phyloP scores from a whole-genome alignment of 2,329 filamentous ascomycete species.

The Fusarium austroafricanum region DNA sequence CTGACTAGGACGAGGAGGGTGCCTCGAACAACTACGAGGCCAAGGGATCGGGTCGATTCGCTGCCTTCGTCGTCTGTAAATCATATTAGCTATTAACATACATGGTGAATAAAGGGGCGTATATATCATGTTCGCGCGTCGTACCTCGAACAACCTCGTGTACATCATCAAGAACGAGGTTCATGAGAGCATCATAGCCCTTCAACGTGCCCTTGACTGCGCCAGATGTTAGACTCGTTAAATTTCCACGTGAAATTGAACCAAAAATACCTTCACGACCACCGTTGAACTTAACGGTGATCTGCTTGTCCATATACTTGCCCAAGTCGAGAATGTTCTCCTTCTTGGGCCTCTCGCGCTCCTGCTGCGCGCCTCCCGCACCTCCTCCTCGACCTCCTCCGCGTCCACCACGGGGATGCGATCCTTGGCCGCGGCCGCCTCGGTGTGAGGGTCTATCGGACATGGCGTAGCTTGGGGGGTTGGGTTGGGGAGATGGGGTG shows the following conservation, averaged over 20 bases:
- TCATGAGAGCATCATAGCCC: constrained; percentile 98
- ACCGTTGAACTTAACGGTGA: constrained; percentile 96
- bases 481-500: constrained; percentile 13
- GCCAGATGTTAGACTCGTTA: constrained; percentile 17
- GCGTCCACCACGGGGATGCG: constrained; percentile 57
- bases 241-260: neutral
- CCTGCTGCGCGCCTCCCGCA: constrained; percentile 56
- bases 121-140: constrained; percentile 35
- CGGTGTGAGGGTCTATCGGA: constrained; percentile 63
- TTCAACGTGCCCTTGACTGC: constrained; percentile 89
- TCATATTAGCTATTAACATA: constrained; percentile 8
- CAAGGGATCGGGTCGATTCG: constrained; percentile 81
- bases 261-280: constrained; percentile 79
- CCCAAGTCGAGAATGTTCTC: constrained; percentile 96
- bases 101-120: neutral
- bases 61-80: constrained; percentile 89
- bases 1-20: constrained; percentile 94
- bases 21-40: constrained; percentile 89
- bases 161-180: constrained; percentile 94
- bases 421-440: constrained; percentile 57
- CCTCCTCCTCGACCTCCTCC: constrained; percentile 61
- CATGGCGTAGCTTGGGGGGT: constrained; percentile 52
- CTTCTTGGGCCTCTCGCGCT: constrained; percentile 88
- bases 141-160: constrained; percentile 89
- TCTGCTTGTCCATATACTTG: constrained; percentile 97